Base-by-base conservation (phyloP, 73 alveolate genomes). In the Tetrahymena malaccensis region DNA sequence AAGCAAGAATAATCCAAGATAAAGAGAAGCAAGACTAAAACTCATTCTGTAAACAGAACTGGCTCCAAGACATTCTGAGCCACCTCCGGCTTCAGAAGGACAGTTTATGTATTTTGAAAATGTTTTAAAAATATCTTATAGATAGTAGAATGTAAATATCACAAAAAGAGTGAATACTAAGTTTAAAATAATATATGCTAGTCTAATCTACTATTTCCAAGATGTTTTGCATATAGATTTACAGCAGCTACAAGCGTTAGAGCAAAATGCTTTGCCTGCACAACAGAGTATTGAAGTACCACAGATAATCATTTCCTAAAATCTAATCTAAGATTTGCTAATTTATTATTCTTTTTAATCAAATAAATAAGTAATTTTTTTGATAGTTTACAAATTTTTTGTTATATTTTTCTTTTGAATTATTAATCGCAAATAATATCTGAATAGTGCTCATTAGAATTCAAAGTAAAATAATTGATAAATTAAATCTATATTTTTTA, bases 41-140 rank as follows among this genome's bases (percentile, higher is more conserved):
- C 98, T 97, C 98, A 98, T 98, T 96, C 99, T 97, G 94, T 96
- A 96, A 44, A 98, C 95, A n/a, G 98, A 98, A 25, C 98, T 94
- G 3, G 97, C 95, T 27, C 99, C 99, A 94, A 98, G 55, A 94
- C 99, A 98, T 12, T 97, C 95, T 37, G 97, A 31, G 5, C 94
- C 97, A n/a, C 97, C 97, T 13, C 98, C 98, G 22, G 98, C 93
- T 35, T 94, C 93, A 16, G 94, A 96, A 37, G 98, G 98, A 85
- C 98, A 97, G 56, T 94, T 96, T 27, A 94, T 43, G 43, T 89
- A 95, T 9, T 43, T 15, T 9, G 83, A 22, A 85, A 85, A 95
- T 17, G 89, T 85, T 7, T 83, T 21, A 40, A 85, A 95, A 25
- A 89, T 35, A 34, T 85, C 97, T 50, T 95, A 55, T 11, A 95